phyloP scores from a whole-genome alignment of 2,329 filamentous ascomycete species.

The Hypoxylon sp. region DNA sequence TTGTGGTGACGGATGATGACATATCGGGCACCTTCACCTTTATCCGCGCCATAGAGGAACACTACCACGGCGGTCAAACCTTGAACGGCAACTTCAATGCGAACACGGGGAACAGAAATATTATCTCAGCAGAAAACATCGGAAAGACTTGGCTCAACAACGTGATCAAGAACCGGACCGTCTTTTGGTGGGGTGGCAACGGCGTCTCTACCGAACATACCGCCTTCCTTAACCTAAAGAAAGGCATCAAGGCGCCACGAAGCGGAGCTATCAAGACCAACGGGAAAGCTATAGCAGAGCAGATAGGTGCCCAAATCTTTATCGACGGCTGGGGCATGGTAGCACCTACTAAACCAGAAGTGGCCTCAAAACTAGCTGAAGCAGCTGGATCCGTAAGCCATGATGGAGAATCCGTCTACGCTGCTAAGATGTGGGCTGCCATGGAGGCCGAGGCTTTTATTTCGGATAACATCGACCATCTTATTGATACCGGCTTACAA shows the following conservation, averaged over 20 bases:
- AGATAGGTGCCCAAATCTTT: conserved; percentile 52
- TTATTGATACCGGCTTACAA: conserved; percentile 46
- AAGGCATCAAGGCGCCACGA: conserved; percentile 46
- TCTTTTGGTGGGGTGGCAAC: conserved; percentile 52
- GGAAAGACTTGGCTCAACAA: conserved; percentile 48
- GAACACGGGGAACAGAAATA: conserved; percentile 5
- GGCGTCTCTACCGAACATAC: conserved; percentile 52
- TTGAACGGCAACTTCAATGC: too few species aligned
- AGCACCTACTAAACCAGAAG: conserved; percentile 42
- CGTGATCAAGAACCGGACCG: conserved; percentile 43
- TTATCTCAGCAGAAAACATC: conserved; percentile 36
- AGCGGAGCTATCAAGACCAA: conserved; percentile 45
- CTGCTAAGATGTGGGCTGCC: conserved; percentile 50
- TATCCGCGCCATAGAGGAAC: conserved; percentile 48
- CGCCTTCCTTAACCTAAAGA: conserved; percentile 50
- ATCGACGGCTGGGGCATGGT: conserved; percentile 51
- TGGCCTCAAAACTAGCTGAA: conserved; percentile 47
- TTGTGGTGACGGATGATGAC: conserved; percentile 48
- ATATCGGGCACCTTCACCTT: conserved; percentile 50
- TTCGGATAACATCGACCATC: conserved; percentile 45
- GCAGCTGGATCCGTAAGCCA: conserved; percentile 50
- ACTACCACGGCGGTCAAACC: conserved; percentile 26
- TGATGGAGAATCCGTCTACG: conserved; percentile 50
- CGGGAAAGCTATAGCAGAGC: conserved; percentile 47
- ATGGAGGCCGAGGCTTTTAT: conserved; percentile 52